A percentile compares a stretch with the other conserved stretches of the same genome.
phyloP scores from a whole-genome alignment of 768 basidiomycete genomes.

The Suillus clintonianus region DNA sequence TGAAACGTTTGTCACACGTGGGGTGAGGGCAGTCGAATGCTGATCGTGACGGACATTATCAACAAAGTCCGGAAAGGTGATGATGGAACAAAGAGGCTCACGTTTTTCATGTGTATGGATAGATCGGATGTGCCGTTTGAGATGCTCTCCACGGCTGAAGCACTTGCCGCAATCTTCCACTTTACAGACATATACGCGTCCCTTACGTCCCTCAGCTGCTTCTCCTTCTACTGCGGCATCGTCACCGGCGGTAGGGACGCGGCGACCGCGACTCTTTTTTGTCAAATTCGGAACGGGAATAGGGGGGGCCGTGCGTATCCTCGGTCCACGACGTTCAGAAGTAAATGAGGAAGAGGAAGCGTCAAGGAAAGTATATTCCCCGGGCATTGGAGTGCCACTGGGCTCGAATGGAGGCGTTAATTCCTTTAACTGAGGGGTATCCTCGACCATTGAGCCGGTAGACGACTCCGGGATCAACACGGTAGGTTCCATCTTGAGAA shows the following conservation, averaged over 20 bases:
- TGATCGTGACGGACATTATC: slow-evolving; percentile 35
- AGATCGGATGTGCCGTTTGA: slow-evolving; percentile 73
- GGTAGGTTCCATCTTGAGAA: slow-evolving; percentile 28
- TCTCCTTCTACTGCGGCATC: slow-evolving; percentile 22
- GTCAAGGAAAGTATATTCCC: slow-evolving; percentile 36
- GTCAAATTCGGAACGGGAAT: slow-evolving; percentile 76
- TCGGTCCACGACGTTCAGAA: slow-evolving; percentile 46
- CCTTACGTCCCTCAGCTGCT: slow-evolving; percentile 30
- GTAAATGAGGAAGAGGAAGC: slow-evolving; percentile 38
- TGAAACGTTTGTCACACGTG: slow-evolving; percentile 72
- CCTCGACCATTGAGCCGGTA: slow-evolving; percentile 31
- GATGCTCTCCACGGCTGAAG: slow-evolving; percentile 73
- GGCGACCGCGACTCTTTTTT: slow-evolving; percentile 78
- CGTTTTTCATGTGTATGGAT: slow-evolving; percentile 81
- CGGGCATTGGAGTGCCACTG: slow-evolving; percentile 27
- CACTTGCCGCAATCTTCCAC: slow-evolving; percentile 73
- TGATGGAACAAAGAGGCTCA: slow-evolving; percentile 37
- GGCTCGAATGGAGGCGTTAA: slow-evolving; percentile 11
- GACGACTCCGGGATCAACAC: slow-evolving; percentile 28
- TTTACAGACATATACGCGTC: slow-evolving; percentile 55
- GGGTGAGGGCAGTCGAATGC: slow-evolving; percentile 74
- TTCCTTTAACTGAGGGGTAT: slow-evolving; percentile 11
- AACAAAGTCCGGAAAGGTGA: slow-evolving; percentile 15
- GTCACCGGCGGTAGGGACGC: slow-evolving; percentile 60
- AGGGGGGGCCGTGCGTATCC: slow-evolving; percentile 58